Conservation (phyloP, 1,139 yeast species). For the Suhomyces maxii region DNA sequence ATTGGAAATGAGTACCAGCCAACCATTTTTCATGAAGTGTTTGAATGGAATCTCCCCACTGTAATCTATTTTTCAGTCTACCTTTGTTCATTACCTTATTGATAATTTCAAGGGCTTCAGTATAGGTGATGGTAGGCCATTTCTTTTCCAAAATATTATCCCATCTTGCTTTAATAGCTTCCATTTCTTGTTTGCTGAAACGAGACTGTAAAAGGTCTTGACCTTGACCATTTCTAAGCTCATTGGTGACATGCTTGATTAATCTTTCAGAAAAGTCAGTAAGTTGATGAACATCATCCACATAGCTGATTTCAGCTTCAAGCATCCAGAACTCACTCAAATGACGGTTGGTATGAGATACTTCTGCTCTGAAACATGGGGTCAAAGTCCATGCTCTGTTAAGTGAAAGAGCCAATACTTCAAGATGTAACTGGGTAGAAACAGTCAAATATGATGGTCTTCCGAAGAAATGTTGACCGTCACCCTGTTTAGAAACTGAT, state of each 20-base stretch:
- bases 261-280: constrained; percentile 67
- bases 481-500: constrained; percentile 17
- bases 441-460: constrained; percentile 75
- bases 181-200: constrained; percentile 34
- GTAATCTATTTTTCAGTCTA: constrained; percentile 25
- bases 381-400: constrained; percentile 84
- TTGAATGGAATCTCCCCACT: constrained; percentile 73
- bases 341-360: constrained; percentile 87
- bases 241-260: constrained; percentile 55
- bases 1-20: constrained; percentile 63
- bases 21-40: constrained; percentile 93
- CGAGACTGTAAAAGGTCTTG: constrained; percentile 46
- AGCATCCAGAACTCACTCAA: constrained; percentile 97
- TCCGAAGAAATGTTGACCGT: constrained; percentile 54
- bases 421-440: constrained; percentile 89
- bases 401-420: constrained; percentile 72
- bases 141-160: constrained; percentile 31
- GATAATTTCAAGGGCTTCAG: constrained; percentile 61
- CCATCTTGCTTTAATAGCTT: constrained; percentile 21
- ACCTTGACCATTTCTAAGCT: constrained; percentile 34
- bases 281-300: constrained; percentile 57
- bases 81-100: constrained; percentile 38
- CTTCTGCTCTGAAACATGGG: constrained; percentile 94
- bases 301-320: constrained; percentile 83
- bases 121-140: constrained; percentile 78